A percentile compares a stretch with the other conserved stretches of the same genome.
Conservation (phyloP, 495 filamentous ascomycete species). For the Pyronema domesticum region DNA sequence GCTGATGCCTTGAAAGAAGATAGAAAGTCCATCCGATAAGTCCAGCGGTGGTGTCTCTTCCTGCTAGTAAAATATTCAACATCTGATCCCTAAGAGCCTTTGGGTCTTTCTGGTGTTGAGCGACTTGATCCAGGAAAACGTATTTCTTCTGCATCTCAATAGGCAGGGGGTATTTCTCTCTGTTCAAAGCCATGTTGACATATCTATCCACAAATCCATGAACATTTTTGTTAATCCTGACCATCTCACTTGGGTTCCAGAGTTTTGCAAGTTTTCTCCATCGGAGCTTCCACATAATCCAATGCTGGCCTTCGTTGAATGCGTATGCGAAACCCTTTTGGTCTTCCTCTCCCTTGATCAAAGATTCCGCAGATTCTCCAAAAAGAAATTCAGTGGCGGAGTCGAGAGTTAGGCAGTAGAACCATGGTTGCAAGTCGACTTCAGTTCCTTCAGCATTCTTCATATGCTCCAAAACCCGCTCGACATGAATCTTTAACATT, state of each 20-base stretch:
- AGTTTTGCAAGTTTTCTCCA: constrained; percentile 34
- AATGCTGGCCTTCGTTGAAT: constrained; percentile 33
- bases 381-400: constrained; percentile 58
- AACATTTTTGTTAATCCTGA: background rate
- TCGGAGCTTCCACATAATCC: constrained; percentile 29
- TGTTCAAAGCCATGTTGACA: constrained; percentile 26
- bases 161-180: constrained; percentile 8
- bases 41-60: constrained; percentile 38
- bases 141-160: constrained; percentile 26
- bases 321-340: constrained; percentile 26
- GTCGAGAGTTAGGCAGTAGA: constrained; percentile 51
- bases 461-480: constrained; percentile 32
- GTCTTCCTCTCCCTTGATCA: constrained; percentile 20
- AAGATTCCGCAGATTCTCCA: constrained; percentile 35
- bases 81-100: constrained; percentile 43
- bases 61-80: constrained; percentile 47
- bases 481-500: constrained; percentile 43
- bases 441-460: constrained; percentile 29
- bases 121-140: constrained; percentile 47
- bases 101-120: constrained; percentile 38
- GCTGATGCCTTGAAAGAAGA: constrained; percentile 33
- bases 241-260: constrained; percentile 29
- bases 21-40: constrained; percentile 41
- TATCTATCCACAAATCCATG: constrained; percentile 37
- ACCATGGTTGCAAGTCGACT: constrained; percentile 46